Base-by-base conservation (phyloP, 768 basidiomycete genomes). In the Cantharellus anzutake region DNA sequence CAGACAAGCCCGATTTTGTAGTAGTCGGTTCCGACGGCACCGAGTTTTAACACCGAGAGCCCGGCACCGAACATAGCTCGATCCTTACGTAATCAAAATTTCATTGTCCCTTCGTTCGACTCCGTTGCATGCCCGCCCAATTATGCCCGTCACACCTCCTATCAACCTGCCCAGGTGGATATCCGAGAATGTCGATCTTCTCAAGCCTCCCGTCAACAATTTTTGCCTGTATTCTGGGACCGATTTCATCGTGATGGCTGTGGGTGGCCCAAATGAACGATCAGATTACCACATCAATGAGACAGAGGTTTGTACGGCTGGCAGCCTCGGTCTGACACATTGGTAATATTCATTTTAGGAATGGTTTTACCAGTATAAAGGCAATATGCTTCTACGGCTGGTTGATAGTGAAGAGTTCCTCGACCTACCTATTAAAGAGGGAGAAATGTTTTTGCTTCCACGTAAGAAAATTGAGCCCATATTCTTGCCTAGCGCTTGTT, bases 281-380 rank as follows among this genome's bases (percentile, higher is more conserved):
- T 86, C 86, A 58, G 93, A 96, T 71, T 97, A 91, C 67, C 94
- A 98, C 70, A 72, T 96, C 50, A 98, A 97, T 69, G 82, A 96
- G 71, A 97, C 93, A 0, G 91, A 96, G 77, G 86, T 84, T 55
- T 51, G 73, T 62, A 39, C 14, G 14, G 14, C 42, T 16, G 5
- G 56, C 35, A 29, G 5, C 48, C 35, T 14, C 11, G 7, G 5
- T 7, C 16, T 16, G 34, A 50, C 34, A 5, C 5, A 35, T 60
- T 4, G 20, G 4, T 38, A 50, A 35, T 7, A 7, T 7, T 55
- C 7, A 14, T 11, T 20, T 11, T 56, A 90, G 85, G 94, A 98
- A 71, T 97, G 92, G 93, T 98, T 97, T 71, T 97, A 92, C 71
- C 94, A 99, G 68, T 76, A 93, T 74, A 91, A 92, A 69, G 94